phyloP scores from a whole-genome alignment of 2,329 filamentous ascomycete species.

The Allantophomopsis cytisporea region DNA sequence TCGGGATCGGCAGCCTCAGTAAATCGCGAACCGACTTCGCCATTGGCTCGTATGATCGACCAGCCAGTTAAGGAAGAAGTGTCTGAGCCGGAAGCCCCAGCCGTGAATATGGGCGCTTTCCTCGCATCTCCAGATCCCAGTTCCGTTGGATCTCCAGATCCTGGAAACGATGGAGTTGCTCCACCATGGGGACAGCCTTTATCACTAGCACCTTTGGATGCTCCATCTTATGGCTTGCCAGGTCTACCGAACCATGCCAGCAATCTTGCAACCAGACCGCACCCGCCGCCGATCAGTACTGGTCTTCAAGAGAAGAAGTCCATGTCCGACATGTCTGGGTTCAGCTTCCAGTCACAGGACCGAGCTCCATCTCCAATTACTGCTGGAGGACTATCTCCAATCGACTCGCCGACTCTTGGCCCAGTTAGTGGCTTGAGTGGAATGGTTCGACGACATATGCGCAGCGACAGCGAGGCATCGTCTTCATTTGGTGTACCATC shows the following conservation, averaged over 20 bases:
- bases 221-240: slow-evolving; percentile 6
- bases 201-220: slow-evolving; percentile 10
- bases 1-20: too few species aligned
- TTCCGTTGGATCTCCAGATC: slow-evolving; percentile 3
- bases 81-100: slow-evolving; percentile 7
- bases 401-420: slow-evolving; percentile 70
- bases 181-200: neutral
- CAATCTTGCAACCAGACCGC: slow-evolving; percentile 6
- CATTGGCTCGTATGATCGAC: too few species aligned
- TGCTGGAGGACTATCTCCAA: neutral
- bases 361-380: neutral
- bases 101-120: slow-evolving; percentile 9
- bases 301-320: neutral
- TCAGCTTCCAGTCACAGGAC: too few species aligned
- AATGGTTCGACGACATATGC: slow-evolving; percentile 73
- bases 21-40: too few species aligned
- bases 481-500: slow-evolving; percentile 53
- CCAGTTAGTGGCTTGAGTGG: slow-evolving; percentile 60
- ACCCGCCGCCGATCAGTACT: neutral
- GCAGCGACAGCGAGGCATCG: slow-evolving; percentile 68
- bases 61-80: too few species aligned
- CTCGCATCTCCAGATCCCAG: slow-evolving; percentile 12
- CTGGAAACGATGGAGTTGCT: neutral
- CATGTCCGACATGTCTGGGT: neutral
- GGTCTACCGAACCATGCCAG: too few species aligned